Percentiles rank a stretch among this genome's conserved stretches.
phyloP scores from a whole-genome alignment of 75 land plant species.

The Isoetes taiwanensis region DNA sequence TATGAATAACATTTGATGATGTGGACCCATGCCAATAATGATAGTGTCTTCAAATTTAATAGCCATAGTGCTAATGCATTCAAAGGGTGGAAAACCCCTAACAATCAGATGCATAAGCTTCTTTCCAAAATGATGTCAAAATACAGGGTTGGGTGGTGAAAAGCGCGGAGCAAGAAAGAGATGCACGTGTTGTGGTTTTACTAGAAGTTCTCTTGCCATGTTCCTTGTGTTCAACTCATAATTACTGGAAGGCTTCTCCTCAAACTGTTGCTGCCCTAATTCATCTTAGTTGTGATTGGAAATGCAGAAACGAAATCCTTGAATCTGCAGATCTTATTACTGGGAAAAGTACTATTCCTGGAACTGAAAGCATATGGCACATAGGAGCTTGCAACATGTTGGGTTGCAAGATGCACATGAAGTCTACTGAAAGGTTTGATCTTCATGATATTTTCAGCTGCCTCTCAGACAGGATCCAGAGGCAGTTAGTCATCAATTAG shows the following conservation, averaged over 20 bases:
- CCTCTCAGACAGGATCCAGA: too few species aligned
- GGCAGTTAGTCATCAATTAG: too few species aligned
- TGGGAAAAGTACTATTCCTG: not conserved
- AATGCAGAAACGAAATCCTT: constrained; percentile 37
- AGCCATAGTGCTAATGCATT: too few species aligned
- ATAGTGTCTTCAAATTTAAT: too few species aligned
- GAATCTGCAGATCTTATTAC: not conserved
- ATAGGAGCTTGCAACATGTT: constrained; percentile 59
- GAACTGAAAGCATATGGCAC: constrained; percentile 33
- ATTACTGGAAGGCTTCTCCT: constrained; percentile 42
- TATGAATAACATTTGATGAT: too few species aligned
- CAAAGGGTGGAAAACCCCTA: too few species aligned
- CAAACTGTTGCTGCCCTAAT: constrained; percentile 42
- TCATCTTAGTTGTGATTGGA: constrained; percentile 90
- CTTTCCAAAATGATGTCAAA: too few species aligned
- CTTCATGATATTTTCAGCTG: constrained; percentile 81
- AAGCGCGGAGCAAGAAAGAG: too few species aligned
- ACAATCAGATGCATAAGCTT: too few species aligned
- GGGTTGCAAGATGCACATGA: constrained; percentile 42
- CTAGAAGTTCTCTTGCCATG: constrained; percentile 68
- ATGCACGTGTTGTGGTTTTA: constrained; percentile 33
- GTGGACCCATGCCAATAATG: too few species aligned
- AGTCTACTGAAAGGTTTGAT: constrained; percentile 34
- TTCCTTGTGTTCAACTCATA: constrained; percentile 49
- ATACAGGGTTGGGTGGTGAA: too few species aligned